Base-by-base conservation (phyloP, 2,329 filamentous ascomycete genomes). In the Pseudocercospora ulei region DNA sequence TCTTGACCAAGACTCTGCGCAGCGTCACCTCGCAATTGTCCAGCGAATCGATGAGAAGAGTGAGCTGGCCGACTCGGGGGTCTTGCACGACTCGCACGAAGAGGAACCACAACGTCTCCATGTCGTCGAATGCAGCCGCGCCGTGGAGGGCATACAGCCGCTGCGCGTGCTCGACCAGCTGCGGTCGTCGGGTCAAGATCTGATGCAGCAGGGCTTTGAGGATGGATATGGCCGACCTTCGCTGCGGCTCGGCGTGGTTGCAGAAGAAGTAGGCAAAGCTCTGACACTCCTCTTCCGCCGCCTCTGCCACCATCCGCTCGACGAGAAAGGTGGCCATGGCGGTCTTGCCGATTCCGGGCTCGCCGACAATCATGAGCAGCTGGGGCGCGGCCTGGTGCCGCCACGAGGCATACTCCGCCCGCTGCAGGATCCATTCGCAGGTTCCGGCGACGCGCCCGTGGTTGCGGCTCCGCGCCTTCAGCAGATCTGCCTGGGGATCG, bases 301-400 rank as follows among this genome's bases (percentile, higher is more conserved):
- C 12, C 5, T 35, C 38, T 12, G 30, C 14, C 14, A 11, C 13
- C 6, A 41, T 7, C 7, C 25, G 24, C 11, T 41, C 38, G 5
- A 36, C 20, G 9, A 41, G 24, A 19, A 41, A 35, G 7, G 38
- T 41, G 3, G 30, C 38, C 38, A 41, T 41, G 18, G 25, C 31
- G 1, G 38, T 41, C 24, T 41, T 41, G 18, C 38, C 38, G 5
- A 41, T 41, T 5, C 38, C 38, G 8, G 38, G 38, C 19, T 41
- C 30, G 16, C 38, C 38, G 6, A 25, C 24, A 27, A 36, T 11
- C 23, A 36, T 26, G 34, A 36, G 34, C 12, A 36, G 13, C 8
- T 27, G 22, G n/a, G 34, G 34, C 14, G 14, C 18, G 18, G 23
- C 14, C 12, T 17, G 23, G 3, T 36, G 22, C n/a, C 24, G 13